These are phyloP conservation scores for Lachancea quebecensis DNA, from an alignment of 805 yeast genomes.

Conservation along the genomic window DNA sequence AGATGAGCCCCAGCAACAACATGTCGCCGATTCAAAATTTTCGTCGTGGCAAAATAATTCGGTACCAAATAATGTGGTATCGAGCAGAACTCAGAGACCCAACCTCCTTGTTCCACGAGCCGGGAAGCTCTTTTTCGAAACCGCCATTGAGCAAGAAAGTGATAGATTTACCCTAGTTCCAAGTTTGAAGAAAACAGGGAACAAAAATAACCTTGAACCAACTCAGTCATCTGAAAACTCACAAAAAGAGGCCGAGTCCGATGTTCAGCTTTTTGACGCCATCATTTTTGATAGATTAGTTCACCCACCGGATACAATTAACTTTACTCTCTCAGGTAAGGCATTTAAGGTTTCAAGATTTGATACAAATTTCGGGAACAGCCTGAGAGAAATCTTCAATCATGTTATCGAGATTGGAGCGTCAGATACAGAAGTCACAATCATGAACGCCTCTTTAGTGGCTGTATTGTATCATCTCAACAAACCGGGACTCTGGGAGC, in stretches of 20 bases:
- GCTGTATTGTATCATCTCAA: constrained; percentile 19
- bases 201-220: background rate
- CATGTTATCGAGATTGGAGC: constrained; percentile 21
- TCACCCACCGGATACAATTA: constrained; percentile 16
- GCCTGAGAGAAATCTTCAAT: constrained; percentile 14
- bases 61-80: too few relatives aligned
- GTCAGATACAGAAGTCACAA: constrained; percentile 22
- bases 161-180: background rate
- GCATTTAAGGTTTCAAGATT: constrained; percentile 19
- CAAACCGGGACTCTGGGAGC: constrained; percentile 13
- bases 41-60: too few relatives aligned
- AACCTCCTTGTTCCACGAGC: background rate
- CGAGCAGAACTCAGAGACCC: too few relatives aligned
- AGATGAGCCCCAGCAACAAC: too few relatives aligned
- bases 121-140: background rate
- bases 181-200: background rate
- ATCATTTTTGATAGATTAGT: constrained; percentile 9
- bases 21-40: too few relatives aligned
- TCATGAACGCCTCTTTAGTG: constrained; percentile 12
- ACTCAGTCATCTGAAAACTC: background rate
- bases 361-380: background rate
- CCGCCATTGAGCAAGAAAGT: constrained; percentile 3
- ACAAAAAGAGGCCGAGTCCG: background rate
- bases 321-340: constrained; percentile 11
- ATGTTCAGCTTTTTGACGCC: constrained; percentile 8